phyloP scores from a whole-genome alignment of 371 early-diverging fungal genomes.

The Amoeboaphelidium protococcarum region DNA sequence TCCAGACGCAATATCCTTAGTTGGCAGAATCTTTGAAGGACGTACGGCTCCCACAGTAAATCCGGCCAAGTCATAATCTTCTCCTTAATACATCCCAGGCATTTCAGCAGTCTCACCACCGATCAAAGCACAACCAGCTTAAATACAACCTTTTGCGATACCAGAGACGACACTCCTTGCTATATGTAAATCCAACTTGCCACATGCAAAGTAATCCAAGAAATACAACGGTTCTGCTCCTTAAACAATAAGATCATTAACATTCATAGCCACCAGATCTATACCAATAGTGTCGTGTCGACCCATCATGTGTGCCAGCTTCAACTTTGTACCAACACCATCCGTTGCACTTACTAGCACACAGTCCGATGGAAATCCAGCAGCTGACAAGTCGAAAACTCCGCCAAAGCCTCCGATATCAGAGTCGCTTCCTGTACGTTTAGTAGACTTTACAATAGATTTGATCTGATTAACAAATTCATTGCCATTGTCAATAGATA shows the following conservation, averaged over 20 bases:
- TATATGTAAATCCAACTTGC: slow-evolving; percentile 68
- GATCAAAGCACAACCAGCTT: slow-evolving; percentile 77
- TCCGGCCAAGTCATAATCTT: slow-evolving; percentile 81
- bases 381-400: slow-evolving; percentile 72
- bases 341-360: slow-evolving; percentile 86
- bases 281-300: slow-evolving; percentile 72
- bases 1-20: slow-evolving; percentile 37
- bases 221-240: slow-evolving; percentile 94
- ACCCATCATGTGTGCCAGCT: slow-evolving; percentile 56
- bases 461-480: slow-evolving; percentile 78
- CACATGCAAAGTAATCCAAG: slow-evolving; percentile 88
- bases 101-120: slow-evolving; percentile 98
- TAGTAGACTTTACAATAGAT: slow-evolving; percentile 66
- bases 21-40: slow-evolving; percentile 53
- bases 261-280: slow-evolving; percentile 94
- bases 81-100: slow-evolving; percentile 62
- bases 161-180: slow-evolving; percentile 73
- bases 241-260: slow-evolving; percentile 93
- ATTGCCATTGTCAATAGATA: slow-evolving; percentile 85
- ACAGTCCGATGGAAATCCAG: slow-evolving; percentile 54
- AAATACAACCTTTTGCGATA: slow-evolving; percentile 70
- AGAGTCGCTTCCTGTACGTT: slow-evolving; percentile 68
- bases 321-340: slow-evolving; percentile 94
- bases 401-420: slow-evolving; percentile 96
- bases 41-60: slow-evolving; percentile 94